Evolutionary conservation across 2,329 filamentous ascomycete genomes (phyloP).

Genomic region (Fusarium sp.): DNA sequence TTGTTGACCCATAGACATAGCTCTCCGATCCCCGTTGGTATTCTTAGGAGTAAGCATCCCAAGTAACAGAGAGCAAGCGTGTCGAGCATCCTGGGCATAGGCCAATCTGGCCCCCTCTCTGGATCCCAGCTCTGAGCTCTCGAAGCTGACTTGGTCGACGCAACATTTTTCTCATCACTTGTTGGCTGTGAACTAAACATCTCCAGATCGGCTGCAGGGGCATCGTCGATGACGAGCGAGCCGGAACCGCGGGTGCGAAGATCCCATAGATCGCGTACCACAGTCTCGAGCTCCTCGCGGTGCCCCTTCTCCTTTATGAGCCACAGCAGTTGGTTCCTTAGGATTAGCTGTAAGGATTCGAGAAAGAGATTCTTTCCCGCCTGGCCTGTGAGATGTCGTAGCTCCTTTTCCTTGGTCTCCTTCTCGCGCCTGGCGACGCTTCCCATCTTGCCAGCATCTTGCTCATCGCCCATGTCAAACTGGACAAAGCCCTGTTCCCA

Average conservation of each 20-base stretch:
- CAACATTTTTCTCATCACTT: constrained; percentile 25
- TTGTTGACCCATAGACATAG: constrained; percentile 75
- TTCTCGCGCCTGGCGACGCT: constrained; percentile 67
- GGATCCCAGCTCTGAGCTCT: constrained; percentile 59
- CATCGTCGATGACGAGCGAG: constrained; percentile 49
- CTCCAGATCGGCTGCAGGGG: constrained; percentile 42
- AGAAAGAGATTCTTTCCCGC: constrained; percentile 83
- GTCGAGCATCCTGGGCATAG: constrained; percentile 77
- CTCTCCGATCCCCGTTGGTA: constrained; percentile 82
- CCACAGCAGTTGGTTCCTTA: constrained; percentile 84
- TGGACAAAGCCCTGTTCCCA: constrained; percentile 62
- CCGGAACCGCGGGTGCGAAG: constrained; percentile 68
- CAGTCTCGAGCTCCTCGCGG: constrained; percentile 78
- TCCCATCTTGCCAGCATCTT: constrained; percentile 74
- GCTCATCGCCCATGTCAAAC: constrained; percentile 73
- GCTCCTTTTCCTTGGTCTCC: constrained; percentile 65
- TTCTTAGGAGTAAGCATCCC: constrained; percentile 77
- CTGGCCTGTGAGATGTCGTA: constrained; percentile 71
- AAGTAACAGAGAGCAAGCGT: constrained; percentile 85
- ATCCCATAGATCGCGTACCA: constrained; percentile 88
- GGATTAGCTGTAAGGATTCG: constrained; percentile 84
- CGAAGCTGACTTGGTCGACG: constrained; percentile 36
- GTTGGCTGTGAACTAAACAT: constrained; percentile 56
- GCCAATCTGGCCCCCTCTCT: constrained; percentile 61
- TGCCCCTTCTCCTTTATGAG: constrained; percentile 76